Evolutionary conservation across 2,329 filamentous ascomycete species (phyloP).

Genomic region (Orbilia blumenaviensis): DNA sequence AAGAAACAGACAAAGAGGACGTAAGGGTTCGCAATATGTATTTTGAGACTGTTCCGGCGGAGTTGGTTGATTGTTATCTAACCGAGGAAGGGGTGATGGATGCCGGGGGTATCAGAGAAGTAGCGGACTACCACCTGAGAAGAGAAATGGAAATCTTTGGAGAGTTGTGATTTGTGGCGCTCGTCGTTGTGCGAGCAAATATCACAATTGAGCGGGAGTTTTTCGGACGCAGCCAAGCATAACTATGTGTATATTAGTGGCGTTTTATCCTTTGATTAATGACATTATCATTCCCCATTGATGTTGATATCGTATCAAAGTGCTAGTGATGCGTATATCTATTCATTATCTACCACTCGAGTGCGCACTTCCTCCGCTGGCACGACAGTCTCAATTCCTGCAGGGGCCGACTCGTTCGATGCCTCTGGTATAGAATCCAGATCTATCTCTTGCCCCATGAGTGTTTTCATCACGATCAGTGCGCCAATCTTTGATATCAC

Average conservation of each 20-base stretch:
- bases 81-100: slow-evolving; percentile 49
- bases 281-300: background rate
- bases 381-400: slow-evolving; percentile 83
- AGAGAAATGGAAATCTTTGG: slow-evolving; percentile 49
- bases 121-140: slow-evolving; percentile 40
- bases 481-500: slow-evolving; percentile 49
- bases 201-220: background rate
- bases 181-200: no score
- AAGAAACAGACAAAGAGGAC: slow-evolving; percentile 16
- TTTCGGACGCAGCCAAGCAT: background rate
- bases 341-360: slow-evolving; percentile 59
- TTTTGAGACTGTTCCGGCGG: slow-evolving; percentile 48
- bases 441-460: slow-evolving; percentile 81
- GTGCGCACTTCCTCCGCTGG: slow-evolving; percentile 71
- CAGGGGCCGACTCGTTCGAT: slow-evolving; percentile 73
- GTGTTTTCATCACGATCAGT: slow-evolving; percentile 71
- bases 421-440: slow-evolving; percentile 87
- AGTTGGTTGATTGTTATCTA: slow-evolving; percentile 50
- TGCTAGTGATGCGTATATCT: background rate
- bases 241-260: background rate
- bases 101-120: slow-evolving; percentile 35
- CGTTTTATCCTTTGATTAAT: slow-evolving; percentile 1
- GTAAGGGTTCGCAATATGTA: slow-evolving; percentile 51
- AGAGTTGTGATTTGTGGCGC: no score
- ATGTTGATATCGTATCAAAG: background rate